Conservation (phyloP, 2,329 filamentous ascomycete species). For the Blastomyces emzantsi region DNA sequence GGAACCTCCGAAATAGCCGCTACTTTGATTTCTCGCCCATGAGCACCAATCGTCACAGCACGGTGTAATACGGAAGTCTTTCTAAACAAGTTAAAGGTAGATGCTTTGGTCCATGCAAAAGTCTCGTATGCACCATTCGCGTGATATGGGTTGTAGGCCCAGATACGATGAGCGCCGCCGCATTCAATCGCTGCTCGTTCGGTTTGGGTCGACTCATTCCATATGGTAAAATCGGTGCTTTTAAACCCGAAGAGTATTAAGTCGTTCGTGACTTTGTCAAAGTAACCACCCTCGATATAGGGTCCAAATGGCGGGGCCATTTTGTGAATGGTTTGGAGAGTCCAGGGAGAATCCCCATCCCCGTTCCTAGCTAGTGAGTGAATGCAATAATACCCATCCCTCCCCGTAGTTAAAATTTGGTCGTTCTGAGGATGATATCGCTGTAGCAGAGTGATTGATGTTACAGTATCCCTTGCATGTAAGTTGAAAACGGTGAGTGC, state of each 20-base stretch:
- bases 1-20: slow-evolving; percentile 39
- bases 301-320: slow-evolving; percentile 62
- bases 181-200: slow-evolving; percentile 68
- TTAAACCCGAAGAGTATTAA: slow-evolving; percentile 74
- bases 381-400: slow-evolving; percentile 68
- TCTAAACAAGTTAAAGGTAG: slow-evolving; percentile 41
- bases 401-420: slow-evolving; percentile 59
- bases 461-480: slow-evolving; percentile 57
- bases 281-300: slow-evolving; percentile 64
- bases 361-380: slow-evolving; percentile 34
- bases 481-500: slow-evolving; percentile 19
- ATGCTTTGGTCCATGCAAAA: slow-evolving; percentile 68
- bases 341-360: slow-evolving; percentile 23
- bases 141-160: slow-evolving; percentile 45
- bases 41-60: slow-evolving; percentile 58
- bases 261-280: slow-evolving; percentile 43
- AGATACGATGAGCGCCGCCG: slow-evolving; percentile 74
- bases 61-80: slow-evolving; percentile 36
- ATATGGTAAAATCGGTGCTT: slow-evolving; percentile 68
- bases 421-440: slow-evolving; percentile 16
- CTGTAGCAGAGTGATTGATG: slow-evolving; percentile 43
- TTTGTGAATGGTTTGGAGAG: slow-evolving; percentile 53
- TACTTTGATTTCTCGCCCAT: slow-evolving; percentile 78
- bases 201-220: slow-evolving; percentile 62
- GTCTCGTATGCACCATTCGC: slow-evolving; percentile 34